Base-by-base conservation (phyloP, 2,329 filamentous ascomycete species). In the Podosphaera aphanis region DNA sequence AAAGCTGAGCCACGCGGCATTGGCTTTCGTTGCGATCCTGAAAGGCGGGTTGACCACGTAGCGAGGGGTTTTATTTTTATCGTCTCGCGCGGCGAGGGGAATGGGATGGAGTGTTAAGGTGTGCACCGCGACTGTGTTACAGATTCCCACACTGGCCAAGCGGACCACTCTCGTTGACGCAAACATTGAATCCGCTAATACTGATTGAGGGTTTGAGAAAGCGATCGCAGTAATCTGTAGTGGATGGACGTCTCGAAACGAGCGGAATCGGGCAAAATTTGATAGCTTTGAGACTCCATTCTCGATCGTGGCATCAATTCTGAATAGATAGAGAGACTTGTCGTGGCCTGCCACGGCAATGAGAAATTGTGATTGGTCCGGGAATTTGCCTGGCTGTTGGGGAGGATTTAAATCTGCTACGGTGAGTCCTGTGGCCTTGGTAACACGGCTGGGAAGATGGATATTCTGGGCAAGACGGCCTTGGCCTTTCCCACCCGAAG, bases 271-370 rank as follows among this genome's bases (percentile, higher is more conserved):
- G 48, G 68, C 61, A 35, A 77, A 63, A 48, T 71, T 64, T 46
- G 63, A 56, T 38, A 77, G 61, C 31, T 77, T 59, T 36, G 69
- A 66, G 41, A 73, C 59, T 7, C 60, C 59, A 19, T 59, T 59
- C 27, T 65, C 60, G 16, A 62, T 58, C 48, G 66, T 66, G 57
- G 83, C 81, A 51, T 92, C 80, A 48, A 93, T 64, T 0, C 83
- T 86, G 60, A 78, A 80, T 23, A 93, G 64, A 4, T 73, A 74
- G 51, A 93, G 77, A 10, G 83, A 84, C 49, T 77, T 75, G 59
- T 92, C 82, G 54, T 81, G 79, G 7, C 79, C 79, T 2, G 82
- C 81, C 13, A 92, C 74, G 5, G 85, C 86, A 52, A 93, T 69
- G 41, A 80, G 72, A 51, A 84, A 80, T 61, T 94, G 84, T 41